Conservation (phyloP, 805 yeast species). For the Suhomyces pyralidae region DNA sequence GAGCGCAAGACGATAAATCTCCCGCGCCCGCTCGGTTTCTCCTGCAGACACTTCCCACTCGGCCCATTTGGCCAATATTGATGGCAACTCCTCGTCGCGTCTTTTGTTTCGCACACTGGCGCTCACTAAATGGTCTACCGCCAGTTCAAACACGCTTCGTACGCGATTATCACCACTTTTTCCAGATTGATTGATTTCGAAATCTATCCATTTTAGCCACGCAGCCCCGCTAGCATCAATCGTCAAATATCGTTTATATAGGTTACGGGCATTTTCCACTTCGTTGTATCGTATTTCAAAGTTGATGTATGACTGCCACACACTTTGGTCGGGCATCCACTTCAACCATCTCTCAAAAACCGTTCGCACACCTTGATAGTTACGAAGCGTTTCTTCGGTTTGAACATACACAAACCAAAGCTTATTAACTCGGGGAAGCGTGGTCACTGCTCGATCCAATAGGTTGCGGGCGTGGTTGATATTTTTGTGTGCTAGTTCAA, state of each 20-base stretch:
- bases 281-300: conserved; percentile 70
- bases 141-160: conserved; percentile 64
- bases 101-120: conserved; percentile 5
- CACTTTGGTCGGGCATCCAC: conserved; percentile 67
- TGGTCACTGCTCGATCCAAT: conserved; percentile 69
- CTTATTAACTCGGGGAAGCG: conserved; percentile 77
- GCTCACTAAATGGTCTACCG: conserved; percentile 47
- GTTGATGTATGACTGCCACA: conserved; percentile 72
- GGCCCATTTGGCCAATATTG: conserved; percentile 55
- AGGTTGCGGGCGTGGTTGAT: conserved; percentile 87
- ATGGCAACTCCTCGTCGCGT: conserved; percentile 27
- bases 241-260: conserved; percentile 51
- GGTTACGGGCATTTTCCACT: conserved; percentile 49
- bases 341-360: conserved; percentile 77
- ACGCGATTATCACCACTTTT: conserved; percentile 19
- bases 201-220: conserved; percentile 75
- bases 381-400: conserved; percentile 75
- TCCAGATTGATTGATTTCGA: conserved; percentile 46
- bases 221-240: conserved; percentile 49
- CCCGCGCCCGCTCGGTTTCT: conserved; percentile 62
- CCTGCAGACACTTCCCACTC: conserved; percentile 62
- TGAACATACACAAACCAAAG: conserved; percentile 83
- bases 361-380: conserved; percentile 56
- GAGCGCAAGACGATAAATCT: conserved; percentile 53
- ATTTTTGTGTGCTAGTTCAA: conserved; percentile 68